Evolutionary conservation across 73 alveolate species (phyloP).

Genomic region (Tetrahymena elliotti): DNA sequence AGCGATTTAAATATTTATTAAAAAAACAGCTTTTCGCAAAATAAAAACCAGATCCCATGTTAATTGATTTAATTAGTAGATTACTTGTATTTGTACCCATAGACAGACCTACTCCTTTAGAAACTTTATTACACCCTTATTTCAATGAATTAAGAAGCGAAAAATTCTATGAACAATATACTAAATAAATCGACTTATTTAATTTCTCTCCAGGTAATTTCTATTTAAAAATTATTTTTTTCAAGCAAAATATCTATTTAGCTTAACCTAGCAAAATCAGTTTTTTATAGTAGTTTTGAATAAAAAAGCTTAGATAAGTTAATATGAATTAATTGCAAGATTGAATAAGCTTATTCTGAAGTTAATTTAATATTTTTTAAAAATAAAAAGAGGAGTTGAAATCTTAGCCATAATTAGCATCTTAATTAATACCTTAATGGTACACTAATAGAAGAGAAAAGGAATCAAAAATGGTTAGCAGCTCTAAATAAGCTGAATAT

Average conservation of each 20-base stretch:
- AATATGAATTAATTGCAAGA: no score
- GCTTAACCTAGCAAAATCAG: background rate
- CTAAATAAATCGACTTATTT: conserved; percentile 42
- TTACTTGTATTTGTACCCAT: conserved; percentile 68
- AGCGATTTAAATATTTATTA: background rate
- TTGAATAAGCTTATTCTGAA: background rate
- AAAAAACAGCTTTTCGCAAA: conserved; percentile 6
- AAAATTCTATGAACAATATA: conserved; percentile 56
- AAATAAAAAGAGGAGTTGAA: conserved; percentile 9
- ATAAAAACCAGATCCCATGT: conserved; percentile 48
- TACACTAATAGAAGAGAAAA: conserved; percentile 3
- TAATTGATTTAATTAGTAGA: conserved; percentile 54
- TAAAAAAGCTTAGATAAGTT: no score
- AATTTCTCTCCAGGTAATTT: conserved; percentile 38
- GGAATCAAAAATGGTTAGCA: background rate
- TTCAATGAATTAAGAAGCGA: conserved; percentile 78
- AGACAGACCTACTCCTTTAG: conserved; percentile 57
- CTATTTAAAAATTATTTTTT: background rate
- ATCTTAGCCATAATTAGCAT: conserved; percentile 23
- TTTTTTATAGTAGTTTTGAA: no score
- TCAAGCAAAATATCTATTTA: background rate
- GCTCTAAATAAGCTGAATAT: background rate
- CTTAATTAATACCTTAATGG: conserved; percentile 26
- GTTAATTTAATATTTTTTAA: background rate
- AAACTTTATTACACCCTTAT: conserved; percentile 66